Base-by-base conservation (phyloP, 331 rosid species). In the Malus hybrid region DNA sequence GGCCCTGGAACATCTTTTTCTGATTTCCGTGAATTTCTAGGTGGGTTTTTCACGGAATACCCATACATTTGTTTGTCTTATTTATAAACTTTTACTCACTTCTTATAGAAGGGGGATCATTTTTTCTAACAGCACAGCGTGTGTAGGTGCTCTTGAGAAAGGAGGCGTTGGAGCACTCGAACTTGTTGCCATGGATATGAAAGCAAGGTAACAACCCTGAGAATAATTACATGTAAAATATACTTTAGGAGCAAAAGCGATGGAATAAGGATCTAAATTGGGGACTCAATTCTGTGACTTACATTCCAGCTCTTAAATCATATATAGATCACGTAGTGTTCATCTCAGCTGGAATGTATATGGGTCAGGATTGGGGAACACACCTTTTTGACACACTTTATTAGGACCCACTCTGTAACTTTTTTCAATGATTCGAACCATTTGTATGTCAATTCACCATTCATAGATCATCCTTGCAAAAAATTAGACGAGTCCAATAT, bases 141-240 rank as follows among this genome's bases (percentile, higher is more conserved):
- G 18, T 90, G 82, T 85, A 95, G 99, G 87, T 83, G 96, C 97
- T 66, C 84, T 95, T 76, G 99, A 95, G 62, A 90, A 92, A 84
- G 97, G 97, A 67, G 97, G 99, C 63, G 99, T 95, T 75, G 99
- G 99, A 86, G 99, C 99, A 69, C 86, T 95, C 5, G 99, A 95
- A 90, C 91, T 95, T 86, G 99, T 95, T 86, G 99, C 99, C 77
- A 95, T 95, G 99, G 99, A 95, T 88, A 92, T 95, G 99, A 95
- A 95, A 95, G 97, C 99, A 80, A 95, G 97, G 99, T 93, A 80
- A 39, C 67, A 75, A 65, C 50, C 55, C 74, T 86, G 64, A 44
- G 68, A 67, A 44, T 69, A 63, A n/a, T 71, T 66, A 71, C 0
- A 1, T 72, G 69, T 22, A 61, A 48, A 29, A 31, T 15, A 22